Percentiles rank a stretch among this genome's conserved stretches.
phyloP scores from a whole-genome alignment of 169 alveolate genomes.

The Eimeria mitis region DNA sequence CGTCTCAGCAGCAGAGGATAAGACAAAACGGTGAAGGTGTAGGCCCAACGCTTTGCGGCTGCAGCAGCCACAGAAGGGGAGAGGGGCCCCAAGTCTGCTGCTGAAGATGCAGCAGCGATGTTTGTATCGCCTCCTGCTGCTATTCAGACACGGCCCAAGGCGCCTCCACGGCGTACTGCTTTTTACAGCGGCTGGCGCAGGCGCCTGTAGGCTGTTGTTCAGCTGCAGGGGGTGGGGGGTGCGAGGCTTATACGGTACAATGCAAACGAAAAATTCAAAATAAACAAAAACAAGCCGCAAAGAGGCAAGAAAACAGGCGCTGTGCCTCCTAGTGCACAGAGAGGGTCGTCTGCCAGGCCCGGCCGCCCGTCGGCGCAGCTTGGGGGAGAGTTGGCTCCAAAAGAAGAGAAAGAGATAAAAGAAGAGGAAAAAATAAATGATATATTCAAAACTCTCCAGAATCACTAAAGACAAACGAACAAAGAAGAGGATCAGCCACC shows the following conservation, averaged over 20 bases:
- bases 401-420: neutral
- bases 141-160: neutral
- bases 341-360: slow-evolving; percentile 23
- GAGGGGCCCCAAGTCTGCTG: neutral
- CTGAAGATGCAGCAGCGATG: neutral
- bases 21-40: neutral
- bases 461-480: neutral
- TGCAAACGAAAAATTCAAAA: neutral
- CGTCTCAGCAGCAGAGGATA: neutral
- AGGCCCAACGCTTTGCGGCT: neutral
- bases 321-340: slow-evolving; percentile 8
- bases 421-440: neutral
- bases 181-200: neutral
- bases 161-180: neutral
- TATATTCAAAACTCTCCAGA: neutral
- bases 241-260: neutral
- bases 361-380: slow-evolving; percentile 40
- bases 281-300: neutral
- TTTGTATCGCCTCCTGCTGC: neutral
- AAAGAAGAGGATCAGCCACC: neutral
- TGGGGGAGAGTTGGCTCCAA: neutral
- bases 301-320: neutral
- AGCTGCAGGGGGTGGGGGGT: neutral
- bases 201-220: neutral
- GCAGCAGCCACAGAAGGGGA: neutral